Percentiles rank a stretch among this genome's conserved stretches.
Conservation (phyloP, 2,329 filamentous ascomycete species). For the Fusarium sp. region DNA sequence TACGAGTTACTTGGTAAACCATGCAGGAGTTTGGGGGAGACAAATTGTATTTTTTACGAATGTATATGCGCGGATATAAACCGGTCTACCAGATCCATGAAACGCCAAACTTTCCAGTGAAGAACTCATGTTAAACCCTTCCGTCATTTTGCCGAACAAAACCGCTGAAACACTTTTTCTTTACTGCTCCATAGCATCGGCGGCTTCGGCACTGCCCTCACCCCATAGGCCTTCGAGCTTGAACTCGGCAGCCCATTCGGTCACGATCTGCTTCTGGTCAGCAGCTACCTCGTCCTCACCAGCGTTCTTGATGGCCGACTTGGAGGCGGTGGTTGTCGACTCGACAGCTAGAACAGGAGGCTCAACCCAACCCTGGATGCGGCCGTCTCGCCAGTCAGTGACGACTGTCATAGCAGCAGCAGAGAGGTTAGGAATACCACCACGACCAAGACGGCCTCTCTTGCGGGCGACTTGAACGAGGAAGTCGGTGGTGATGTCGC, state of each 20-base stretch:
- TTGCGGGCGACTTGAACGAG: conserved; percentile 94
- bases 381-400: conserved; percentile 94
- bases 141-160: conserved; percentile 36
- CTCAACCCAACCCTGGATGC: conserved; percentile 91
- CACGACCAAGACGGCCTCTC: conserved; percentile 85
- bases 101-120: conserved; percentile 46
- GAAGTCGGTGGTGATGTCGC: conserved; percentile 88
- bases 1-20: conserved; percentile 17
- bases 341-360: conserved; percentile 72
- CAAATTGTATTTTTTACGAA: conserved; percentile 37
- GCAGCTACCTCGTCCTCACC: conserved; percentile 58
- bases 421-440: conserved; percentile 87
- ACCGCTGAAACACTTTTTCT: conserved; percentile 9
- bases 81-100: conserved; percentile 44
- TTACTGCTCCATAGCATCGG: conserved; percentile 63
- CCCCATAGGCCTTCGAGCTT: conserved; percentile 94
- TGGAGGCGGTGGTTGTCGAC: conserved; percentile 41
- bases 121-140: conserved; percentile 40
- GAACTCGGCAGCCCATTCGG: conserved; percentile 93
- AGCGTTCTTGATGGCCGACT: conserved; percentile 48
- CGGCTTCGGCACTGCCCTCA: conserved; percentile 54
- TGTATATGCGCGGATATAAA: conserved; percentile 42
- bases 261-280: conserved; percentile 87
- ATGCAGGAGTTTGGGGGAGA: conserved; percentile 35
- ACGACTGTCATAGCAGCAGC: conserved; percentile 92